Evolutionary conservation across 2,329 filamentous ascomycete species (phyloP).

Genomic region (Aspergillus thermomutatus): DNA sequence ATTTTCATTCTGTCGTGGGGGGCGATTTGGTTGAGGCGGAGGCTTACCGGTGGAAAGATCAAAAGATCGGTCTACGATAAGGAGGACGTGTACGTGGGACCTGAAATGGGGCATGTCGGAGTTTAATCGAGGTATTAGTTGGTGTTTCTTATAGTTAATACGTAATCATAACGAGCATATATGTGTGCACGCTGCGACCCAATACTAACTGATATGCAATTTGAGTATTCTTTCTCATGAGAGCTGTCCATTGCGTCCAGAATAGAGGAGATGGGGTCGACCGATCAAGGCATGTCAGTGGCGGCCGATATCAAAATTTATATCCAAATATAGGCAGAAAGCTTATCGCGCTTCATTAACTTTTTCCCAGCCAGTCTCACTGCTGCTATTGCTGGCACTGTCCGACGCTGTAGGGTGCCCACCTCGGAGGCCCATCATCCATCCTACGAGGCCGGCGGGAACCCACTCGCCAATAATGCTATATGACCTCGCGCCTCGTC

Average conservation of each 20-base stretch:
- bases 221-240: neutral
- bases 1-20: slow-evolving; percentile 52
- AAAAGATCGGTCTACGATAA: slow-evolving; percentile 23
- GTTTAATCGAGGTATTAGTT: neutral
- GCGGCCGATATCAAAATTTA: neutral
- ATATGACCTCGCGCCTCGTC: slow-evolving; percentile 79
- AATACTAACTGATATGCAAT: neutral
- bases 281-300: neutral
- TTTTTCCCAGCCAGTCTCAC: slow-evolving; percentile 36
- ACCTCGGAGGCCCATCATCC: slow-evolving; percentile 80
- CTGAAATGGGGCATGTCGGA: slow-evolving; percentile 7
- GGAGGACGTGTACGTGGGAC: neutral
- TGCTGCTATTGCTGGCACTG: slow-evolving; percentile 29
- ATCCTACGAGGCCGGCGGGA: slow-evolving; percentile 74
- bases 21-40: slow-evolving; percentile 53
- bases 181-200: neutral
- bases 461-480: slow-evolving; percentile 79
- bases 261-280: neutral
- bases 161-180: neutral
- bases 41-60: slow-evolving; percentile 37
- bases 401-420: slow-evolving; percentile 18
- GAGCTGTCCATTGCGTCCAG: neutral
- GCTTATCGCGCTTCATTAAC: slow-evolving; percentile 15
- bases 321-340: neutral
- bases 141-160: neutral